Evolutionary conservation across 2,329 filamentous ascomycete genomes (phyloP).

Genomic region (Penicillium corylophilum): DNA sequence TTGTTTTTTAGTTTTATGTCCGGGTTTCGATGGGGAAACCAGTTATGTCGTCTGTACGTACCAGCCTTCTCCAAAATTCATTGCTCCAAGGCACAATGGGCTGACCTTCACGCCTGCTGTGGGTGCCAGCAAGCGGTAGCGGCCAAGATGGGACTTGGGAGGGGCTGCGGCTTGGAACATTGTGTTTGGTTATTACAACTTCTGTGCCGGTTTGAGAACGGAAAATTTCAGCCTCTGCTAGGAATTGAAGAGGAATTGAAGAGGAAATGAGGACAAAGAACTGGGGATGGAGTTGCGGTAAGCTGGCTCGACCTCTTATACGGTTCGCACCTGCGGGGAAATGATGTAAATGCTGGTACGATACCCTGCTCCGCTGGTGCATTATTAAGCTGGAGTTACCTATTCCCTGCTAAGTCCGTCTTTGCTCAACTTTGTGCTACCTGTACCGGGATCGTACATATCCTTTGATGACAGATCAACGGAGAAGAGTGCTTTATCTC

Average conservation of each 20-base stretch:
- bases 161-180: slow-evolving; percentile 12
- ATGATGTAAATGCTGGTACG: slow-evolving; percentile 7
- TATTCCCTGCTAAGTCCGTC: slow-evolving; percentile 1
- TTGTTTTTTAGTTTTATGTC: neutral
- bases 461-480: neutral
- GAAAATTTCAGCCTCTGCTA: neutral
- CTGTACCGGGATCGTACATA: neutral
- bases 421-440: neutral
- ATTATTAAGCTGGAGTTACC: slow-evolving; percentile 10
- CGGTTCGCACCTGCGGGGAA: slow-evolving; percentile 2
- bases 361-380: neutral
- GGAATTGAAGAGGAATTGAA: neutral
- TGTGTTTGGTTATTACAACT: neutral
- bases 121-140: slow-evolving; percentile 53
- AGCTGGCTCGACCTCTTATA: neutral
- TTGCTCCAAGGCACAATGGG: slow-evolving; percentile 54
- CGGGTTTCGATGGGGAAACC: neutral
- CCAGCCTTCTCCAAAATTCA: slow-evolving; percentile 57
- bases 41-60: neutral
- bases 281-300: neutral
- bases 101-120: slow-evolving; percentile 54
- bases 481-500: neutral
- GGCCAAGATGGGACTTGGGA: slow-evolving; percentile 43
- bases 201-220: neutral
- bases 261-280: no score